Evolutionary conservation across 345 rosid genomes (phyloP), one percentile per base, ranked within the genome.

Genomic region (Camelina laxa): DNA sequence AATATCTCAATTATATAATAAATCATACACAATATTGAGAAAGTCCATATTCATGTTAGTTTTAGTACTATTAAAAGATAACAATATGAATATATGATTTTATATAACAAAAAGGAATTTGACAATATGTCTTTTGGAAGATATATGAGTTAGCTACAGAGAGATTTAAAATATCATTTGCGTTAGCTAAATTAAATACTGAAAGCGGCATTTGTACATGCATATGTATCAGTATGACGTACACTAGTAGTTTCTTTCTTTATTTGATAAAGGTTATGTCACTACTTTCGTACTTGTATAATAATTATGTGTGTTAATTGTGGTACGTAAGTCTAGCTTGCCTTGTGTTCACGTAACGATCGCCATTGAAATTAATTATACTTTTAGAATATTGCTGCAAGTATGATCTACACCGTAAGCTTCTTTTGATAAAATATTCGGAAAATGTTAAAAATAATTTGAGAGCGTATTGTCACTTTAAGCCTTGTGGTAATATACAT

Each of bases 311-410:
- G 41, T 63, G n/a, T 56, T 76, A 55, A 76, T 56, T 70, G 64
- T 56, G 30, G 75, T 19, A 76, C 75, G 70, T 63, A 55, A 76
- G 71, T 63, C 71, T 64, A 76, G 80, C 53, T 76, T 76, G 49
- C 80, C 80, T 38, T 64, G 66, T 76, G 60, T 76, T 64, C 80
- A 76, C 80, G 72, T 76, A 63, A 76, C 67, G 45, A 24, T 27
- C 30, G 45, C 67, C 41, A 64, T 8, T 17, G 27, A 49, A 64
- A 63, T 36, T 17, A 55, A 55, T 22, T 21, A 75, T 11, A 41
- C 12, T 27, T 59, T 13, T 41, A 50, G 54, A 67, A 39, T 49
- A 59, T 4, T 50, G 24, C 12, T 35, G 42, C 67, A 35, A 50
- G 8, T 36, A 67, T 36, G 67, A 75, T 67, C 54, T 50, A 15